Evolutionary conservation across 345 rosid genomes (phyloP).

Genomic region (Bruguiera sexangula): DNA sequence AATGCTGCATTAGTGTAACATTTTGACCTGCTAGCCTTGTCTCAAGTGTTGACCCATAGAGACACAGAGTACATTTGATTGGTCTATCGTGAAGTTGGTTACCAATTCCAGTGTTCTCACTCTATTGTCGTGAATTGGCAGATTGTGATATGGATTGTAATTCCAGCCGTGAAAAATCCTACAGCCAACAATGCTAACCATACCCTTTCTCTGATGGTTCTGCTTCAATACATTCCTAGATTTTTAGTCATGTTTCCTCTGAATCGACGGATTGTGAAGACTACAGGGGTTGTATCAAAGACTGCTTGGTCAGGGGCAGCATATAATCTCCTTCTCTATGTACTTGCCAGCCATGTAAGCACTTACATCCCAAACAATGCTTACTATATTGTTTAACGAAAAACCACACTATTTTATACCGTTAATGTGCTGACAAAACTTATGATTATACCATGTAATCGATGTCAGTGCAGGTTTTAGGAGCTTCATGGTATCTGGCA

Average conservation of each 20-base stretch:
- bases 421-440: not conserved
- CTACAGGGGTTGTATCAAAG: conserved; percentile 79
- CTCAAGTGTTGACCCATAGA: too few species aligned
- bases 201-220: conserved; percentile 66
- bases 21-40: too few species aligned
- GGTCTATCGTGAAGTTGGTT: not conserved
- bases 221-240: conserved; percentile 76
- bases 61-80: too few species aligned
- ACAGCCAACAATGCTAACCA: conserved; percentile 56
- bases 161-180: conserved; percentile 47
- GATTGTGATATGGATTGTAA: conserved; percentile 74
- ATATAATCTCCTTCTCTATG: conserved; percentile 67
- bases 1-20: too few species aligned
- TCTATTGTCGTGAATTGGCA: conserved; percentile 25
- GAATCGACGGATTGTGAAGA: conserved; percentile 65
- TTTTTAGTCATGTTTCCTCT: conserved; percentile 66
- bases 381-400: not conserved
- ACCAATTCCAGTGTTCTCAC: not conserved
- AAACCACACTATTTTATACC: not conserved
- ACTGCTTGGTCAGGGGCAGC: conserved; percentile 93
- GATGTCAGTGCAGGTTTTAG: conserved; percentile 50
- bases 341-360: conserved; percentile 78
- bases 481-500: conserved; percentile 75
- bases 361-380: not conserved
- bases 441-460: not conserved